Base-by-base conservation (phyloP, 108 stramenopile species). In the Asterionellopsis glacialis region DNA sequence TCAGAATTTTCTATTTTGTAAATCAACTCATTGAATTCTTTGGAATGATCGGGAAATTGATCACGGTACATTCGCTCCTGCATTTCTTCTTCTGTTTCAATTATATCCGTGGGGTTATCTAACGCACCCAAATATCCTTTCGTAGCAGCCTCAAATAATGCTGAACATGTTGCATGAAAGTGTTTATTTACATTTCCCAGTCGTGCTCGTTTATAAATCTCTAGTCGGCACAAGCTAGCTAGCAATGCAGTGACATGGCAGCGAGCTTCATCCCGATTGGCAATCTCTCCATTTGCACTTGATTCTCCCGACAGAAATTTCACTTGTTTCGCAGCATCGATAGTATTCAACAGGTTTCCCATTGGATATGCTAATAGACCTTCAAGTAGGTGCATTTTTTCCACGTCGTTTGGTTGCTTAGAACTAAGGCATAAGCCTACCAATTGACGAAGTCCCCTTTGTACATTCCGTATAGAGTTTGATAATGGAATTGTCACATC, bases 31-130 rank as follows among this genome's bases (percentile, higher is more conserved):
- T 77, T 47, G 53, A 85, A 97, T 26, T 90, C 93, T 9, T 65
- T 75, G 50, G 74, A 58, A 42, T 93, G 93, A 63, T 96, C 88
- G 15, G 96, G 96, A 59, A 97, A 97, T 51, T 93, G 90, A 16
- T 93, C 91, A 55, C 91, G 60, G 39, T 87, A 84, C 22, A 79
- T 59, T 50, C 57, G 62, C 60, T 94, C 85, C 23, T 87, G 76
- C 11, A 57, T 28, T 13, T 78, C 91, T 49, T 60, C 63, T 5
- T 87, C 72, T 9, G 52, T 63, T 39, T 51, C 22, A 5, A 21
- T 16, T 48, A 21, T 21, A 4, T 48, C 47, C 9, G 19, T 9
- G 9, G 47, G 16, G 19, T 48, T 33, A 33, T 33, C 7, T 33
- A 33, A 33, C 7, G 33, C 33, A 7, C 33, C 33, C 33, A 33